phyloP scores from a whole-genome alignment of 2,329 filamentous ascomycete species.

The Alternaria rosae region DNA sequence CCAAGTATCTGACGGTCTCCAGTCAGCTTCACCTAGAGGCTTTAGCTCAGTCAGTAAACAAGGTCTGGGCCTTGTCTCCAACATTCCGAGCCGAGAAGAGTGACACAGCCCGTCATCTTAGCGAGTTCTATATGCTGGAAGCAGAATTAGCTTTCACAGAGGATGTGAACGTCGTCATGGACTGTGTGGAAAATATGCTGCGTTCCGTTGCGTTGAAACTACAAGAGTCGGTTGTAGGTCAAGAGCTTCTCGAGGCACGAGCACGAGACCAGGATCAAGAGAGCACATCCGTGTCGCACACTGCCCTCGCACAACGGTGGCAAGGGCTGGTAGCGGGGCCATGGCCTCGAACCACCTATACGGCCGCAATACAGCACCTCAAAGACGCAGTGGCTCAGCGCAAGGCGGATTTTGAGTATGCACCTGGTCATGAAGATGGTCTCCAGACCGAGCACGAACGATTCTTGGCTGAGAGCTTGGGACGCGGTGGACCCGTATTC shows the following conservation, averaged over 20 bases:
- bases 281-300: slow-evolving; percentile 51
- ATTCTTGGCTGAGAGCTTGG: slow-evolving; percentile 75
- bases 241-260: slow-evolving; percentile 63
- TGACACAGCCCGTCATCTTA: slow-evolving; percentile 91
- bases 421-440: slow-evolving; percentile 74
- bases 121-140: slow-evolving; percentile 99
- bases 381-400: slow-evolving; percentile 62
- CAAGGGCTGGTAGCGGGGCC: slow-evolving; percentile 69
- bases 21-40: slow-evolving; percentile 94
- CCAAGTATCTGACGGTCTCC: slow-evolving; percentile 97
- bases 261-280: slow-evolving; percentile 49
- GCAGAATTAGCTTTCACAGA: slow-evolving; percentile 84
- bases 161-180: slow-evolving; percentile 74
- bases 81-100: slow-evolving; percentile 86
- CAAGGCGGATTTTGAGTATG: slow-evolving; percentile 67
- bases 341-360: slow-evolving; percentile 89
- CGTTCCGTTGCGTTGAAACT: slow-evolving; percentile 62
- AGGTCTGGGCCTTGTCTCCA: slow-evolving; percentile 92
- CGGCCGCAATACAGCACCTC: slow-evolving; percentile 75
- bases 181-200: slow-evolving; percentile 81
- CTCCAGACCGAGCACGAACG: slow-evolving; percentile 93
- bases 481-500: slow-evolving; percentile 76
- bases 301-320: slow-evolving; percentile 74
- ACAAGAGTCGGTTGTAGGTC: slow-evolving; percentile 58
- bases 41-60: slow-evolving; percentile 83